Percentiles rank a stretch among this genome's conserved stretches.
phyloP scores from a whole-genome alignment of 495 filamentous ascomycete genomes.

The Bombardia bombarda region DNA sequence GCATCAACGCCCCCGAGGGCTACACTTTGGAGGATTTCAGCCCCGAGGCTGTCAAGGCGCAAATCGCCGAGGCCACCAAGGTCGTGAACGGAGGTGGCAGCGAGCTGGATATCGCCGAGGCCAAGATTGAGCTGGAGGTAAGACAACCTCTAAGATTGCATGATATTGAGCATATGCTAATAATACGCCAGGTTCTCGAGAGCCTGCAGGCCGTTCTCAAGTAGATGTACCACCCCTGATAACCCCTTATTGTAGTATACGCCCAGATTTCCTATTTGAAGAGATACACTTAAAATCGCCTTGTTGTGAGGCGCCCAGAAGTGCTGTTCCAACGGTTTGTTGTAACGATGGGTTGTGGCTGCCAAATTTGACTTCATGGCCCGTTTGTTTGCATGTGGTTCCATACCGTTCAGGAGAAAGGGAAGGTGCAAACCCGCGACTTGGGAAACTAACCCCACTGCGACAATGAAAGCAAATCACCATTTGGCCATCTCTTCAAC shows the following conservation, averaged over 20 bases:
- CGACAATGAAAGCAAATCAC: too few relatives aligned
- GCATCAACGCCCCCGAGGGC: slow-evolving; percentile 96
- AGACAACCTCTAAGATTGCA: slow-evolving; percentile 2
- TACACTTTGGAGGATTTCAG: slow-evolving; percentile 94
- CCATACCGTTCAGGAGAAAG: too few relatives aligned
- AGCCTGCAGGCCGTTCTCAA: slow-evolving; percentile 68
- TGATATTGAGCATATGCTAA: not conserved
- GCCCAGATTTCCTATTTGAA: slow-evolving; percentile 24
- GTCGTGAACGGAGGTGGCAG: slow-evolving; percentile 83
- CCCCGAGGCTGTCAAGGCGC: slow-evolving; percentile 66
- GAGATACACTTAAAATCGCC: slow-evolving; percentile 14
- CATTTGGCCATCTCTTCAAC: too few relatives aligned
- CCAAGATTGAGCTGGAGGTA: slow-evolving; percentile 98
- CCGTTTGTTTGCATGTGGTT: not conserved
- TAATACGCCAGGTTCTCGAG: slow-evolving; percentile 34
- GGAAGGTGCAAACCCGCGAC: too few relatives aligned
- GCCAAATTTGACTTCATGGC: not conserved
- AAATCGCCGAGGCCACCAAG: slow-evolving; percentile 92
- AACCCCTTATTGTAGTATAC: slow-evolving; percentile 23
- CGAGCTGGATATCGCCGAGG: slow-evolving; percentile 96
- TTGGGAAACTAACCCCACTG: too few relatives aligned
- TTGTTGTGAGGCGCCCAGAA: slow-evolving; percentile 10
- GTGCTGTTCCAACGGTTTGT: not conserved
- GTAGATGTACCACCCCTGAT: slow-evolving; percentile 38
- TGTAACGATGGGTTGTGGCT: not conserved